These are phyloP conservation scores for Cyberlindnera xylosilytica DNA, from an alignment of 805 yeast species.

Conservation along the genomic window DNA sequence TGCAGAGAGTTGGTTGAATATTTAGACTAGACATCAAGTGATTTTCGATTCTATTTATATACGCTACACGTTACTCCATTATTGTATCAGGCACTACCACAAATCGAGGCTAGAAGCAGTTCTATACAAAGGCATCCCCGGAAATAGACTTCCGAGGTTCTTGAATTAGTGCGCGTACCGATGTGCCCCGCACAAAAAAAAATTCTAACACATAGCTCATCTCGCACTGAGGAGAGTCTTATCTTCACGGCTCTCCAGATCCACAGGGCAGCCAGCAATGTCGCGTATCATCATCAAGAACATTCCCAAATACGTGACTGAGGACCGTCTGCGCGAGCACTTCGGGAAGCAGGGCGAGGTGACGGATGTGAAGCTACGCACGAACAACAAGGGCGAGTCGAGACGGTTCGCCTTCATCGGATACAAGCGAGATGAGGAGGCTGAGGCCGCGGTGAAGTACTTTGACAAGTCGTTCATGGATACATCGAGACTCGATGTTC, in stretches of 20 bases:
- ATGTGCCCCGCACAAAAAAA: neutral
- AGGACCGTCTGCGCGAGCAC: constrained; percentile 65
- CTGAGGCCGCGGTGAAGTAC: constrained; percentile 70
- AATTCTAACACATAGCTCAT: neutral
- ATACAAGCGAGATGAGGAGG: constrained; percentile 68
- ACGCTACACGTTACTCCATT: no score
- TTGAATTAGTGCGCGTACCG: no score
- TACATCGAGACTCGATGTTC: constrained; percentile 76
- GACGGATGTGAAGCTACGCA: constrained; percentile 86
- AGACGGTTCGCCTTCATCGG: constrained; percentile 95
- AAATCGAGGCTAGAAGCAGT: no score
- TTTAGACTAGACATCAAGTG: no score
- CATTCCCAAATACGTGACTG: constrained; percentile 73
- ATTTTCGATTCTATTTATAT: no score
- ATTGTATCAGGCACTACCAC: no score
- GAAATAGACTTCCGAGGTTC: no score
- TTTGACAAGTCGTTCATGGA: constrained; percentile 79
- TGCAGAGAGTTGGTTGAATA: constrained; percentile 18
- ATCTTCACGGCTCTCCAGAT: no score
- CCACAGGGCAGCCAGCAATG: constrained; percentile 32
- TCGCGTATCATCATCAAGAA: constrained; percentile 93
- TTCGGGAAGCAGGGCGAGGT: constrained; percentile 61
- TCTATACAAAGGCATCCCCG: no score
- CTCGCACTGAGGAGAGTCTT: no score
- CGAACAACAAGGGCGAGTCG: constrained; percentile 78